Evolutionary conservation across 164 flowering plant species (phyloP).

Genomic region (Macadamia integrifolia): DNA sequence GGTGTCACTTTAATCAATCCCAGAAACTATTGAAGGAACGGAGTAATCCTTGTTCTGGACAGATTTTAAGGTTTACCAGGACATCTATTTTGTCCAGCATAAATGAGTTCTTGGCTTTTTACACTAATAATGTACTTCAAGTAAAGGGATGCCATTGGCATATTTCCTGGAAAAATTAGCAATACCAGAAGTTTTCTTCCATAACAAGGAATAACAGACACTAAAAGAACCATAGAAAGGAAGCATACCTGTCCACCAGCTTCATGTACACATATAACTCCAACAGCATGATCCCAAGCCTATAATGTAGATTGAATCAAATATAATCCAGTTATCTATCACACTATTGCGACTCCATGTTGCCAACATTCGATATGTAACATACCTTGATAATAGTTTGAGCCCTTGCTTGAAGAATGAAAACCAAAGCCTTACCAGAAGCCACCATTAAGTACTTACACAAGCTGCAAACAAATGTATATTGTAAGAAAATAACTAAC

Average conservation of each 20-base stretch:
- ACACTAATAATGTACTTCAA: no score
- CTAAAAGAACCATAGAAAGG: background rate
- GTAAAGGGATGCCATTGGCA: no score
- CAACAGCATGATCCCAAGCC: constrained; percentile 96
- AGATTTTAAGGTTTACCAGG: background rate
- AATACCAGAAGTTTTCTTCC: background rate
- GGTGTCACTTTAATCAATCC: background rate
- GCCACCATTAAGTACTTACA: constrained; percentile 95
- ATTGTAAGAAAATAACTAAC: background rate
- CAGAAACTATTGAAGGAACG: background rate
- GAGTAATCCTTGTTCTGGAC: background rate
- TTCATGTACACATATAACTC: constrained; percentile 85
- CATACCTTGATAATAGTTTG: constrained; percentile 60
- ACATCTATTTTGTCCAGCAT: no score
- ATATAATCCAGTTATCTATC: constrained; percentile 4
- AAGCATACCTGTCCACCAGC: constrained; percentile 82
- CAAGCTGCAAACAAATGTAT: constrained; percentile 44
- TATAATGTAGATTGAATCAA: constrained; percentile 11
- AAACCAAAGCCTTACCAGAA: constrained; percentile 78
- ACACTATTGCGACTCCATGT: background rate
- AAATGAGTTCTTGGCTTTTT: no score
- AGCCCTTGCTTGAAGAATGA: constrained; percentile 45
- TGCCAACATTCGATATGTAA: background rate
- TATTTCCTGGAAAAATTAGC: background rate
- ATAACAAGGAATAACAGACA: background rate